These are phyloP conservation scores for Glonium stellatum DNA, from an alignment of 495 filamentous ascomycete species.

Conservation along the genomic window DNA sequence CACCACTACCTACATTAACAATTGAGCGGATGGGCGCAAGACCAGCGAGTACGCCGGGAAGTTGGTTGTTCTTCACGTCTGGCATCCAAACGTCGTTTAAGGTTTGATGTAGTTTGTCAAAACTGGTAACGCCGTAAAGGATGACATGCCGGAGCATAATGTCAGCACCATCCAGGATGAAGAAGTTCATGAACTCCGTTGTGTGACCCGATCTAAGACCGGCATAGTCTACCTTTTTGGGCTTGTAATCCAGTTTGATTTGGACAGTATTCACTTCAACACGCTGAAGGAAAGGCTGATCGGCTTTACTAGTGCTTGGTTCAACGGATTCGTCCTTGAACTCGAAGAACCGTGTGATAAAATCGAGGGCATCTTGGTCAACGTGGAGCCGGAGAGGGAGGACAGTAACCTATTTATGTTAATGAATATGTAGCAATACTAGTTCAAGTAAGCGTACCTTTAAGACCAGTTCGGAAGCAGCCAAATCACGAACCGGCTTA, in stretches of 20 bases:
- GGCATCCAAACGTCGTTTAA: constrained; percentile 98
- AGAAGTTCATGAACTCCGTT: constrained; percentile 98
- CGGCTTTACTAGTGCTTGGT: constrained; percentile 45
- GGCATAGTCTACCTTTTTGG: constrained; percentile 90
- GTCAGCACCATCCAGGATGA: constrained; percentile 81
- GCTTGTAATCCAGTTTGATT: constrained; percentile 91
- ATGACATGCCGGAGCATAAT: constrained; percentile 84
- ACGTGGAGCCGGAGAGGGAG: constrained; percentile 89
- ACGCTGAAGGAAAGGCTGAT: constrained; percentile 83
- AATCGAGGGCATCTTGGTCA: constrained; percentile 96
- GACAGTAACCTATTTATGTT: constrained; percentile 54
- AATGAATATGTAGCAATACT: constrained; percentile 2
- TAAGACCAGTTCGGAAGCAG: constrained; percentile 84
- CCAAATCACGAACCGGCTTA: constrained; percentile 70
- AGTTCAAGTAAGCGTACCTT: constrained; percentile 45
- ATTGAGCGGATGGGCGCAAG: constrained; percentile 83
- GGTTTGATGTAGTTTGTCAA: constrained; percentile 77
- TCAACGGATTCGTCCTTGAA: constrained; percentile 76
- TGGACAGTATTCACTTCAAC: constrained; percentile 78
- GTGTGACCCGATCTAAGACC: constrained; percentile 96
- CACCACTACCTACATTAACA: constrained; percentile 81
- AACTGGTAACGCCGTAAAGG: constrained; percentile 83
- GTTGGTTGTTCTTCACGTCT: constrained; percentile 82
- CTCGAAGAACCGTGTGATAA: constrained; percentile 94
- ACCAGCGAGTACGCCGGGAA: constrained; percentile 81